phyloP scores from a whole-genome alignment of 805 yeast genomes.

The Lachancea sp. region DNA sequence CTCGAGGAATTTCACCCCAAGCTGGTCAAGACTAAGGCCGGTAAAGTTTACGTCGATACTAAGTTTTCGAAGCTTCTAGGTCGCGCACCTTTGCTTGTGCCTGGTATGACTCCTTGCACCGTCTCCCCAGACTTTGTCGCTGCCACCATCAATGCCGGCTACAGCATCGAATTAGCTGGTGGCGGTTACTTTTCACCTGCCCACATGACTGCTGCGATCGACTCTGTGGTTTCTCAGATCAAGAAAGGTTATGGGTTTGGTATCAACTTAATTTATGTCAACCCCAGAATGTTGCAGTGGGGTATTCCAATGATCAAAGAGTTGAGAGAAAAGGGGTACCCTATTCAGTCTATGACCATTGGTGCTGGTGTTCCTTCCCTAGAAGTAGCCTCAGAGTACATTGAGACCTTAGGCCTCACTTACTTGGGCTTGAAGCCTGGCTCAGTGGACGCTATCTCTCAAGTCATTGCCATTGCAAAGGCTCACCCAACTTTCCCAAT shows the following conservation, averaged over 20 bases:
- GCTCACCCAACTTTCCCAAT: constrained; percentile 96
- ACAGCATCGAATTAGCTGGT: constrained; percentile 96
- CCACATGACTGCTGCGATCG: constrained; percentile 68
- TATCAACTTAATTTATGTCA: constrained; percentile 88
- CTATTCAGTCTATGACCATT: constrained; percentile 90
- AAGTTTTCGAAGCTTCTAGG: constrained; percentile 88
- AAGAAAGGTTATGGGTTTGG: constrained; percentile 88
- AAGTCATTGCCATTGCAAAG: constrained; percentile 83
- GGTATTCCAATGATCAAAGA: constrained; percentile 92
- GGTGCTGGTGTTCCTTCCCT: constrained; percentile 99
- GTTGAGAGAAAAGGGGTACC: constrained; percentile 86
- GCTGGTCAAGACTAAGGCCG: constrained; percentile 65
- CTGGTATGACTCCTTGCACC: constrained; percentile 99
- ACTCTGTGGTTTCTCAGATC: constrained; percentile 59
- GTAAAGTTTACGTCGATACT: constrained; percentile 83
- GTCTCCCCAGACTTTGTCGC: constrained; percentile 92
- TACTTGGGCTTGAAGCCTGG: constrained; percentile 98
- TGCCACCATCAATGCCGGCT: constrained; percentile 92
- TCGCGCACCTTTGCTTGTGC: constrained; percentile 93
- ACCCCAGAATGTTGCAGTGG: constrained; percentile 98
- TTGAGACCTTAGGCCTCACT: constrained; percentile 83
- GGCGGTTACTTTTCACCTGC: constrained; percentile 90
- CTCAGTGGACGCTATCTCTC: constrained; percentile 84
- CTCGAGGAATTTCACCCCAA: constrained; percentile 79
- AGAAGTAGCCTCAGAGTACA: constrained; percentile 96